Evolutionary conservation across 2,329 filamentous ascomycete species (phyloP).

Genomic region (Aaosphaeria pasadenensis): DNA sequence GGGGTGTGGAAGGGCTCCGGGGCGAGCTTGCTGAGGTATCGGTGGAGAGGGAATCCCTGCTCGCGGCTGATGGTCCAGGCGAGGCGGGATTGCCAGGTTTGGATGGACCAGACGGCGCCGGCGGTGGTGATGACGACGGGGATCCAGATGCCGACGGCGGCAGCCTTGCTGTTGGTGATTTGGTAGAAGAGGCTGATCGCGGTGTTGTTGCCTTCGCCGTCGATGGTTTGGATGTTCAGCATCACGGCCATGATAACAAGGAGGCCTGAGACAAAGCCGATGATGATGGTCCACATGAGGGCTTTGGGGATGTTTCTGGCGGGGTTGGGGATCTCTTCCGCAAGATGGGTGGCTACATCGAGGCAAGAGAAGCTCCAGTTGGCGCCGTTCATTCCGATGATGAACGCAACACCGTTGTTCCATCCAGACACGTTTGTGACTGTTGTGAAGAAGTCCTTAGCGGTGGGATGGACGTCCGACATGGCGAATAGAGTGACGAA

Average conservation of each 20-base stretch:
- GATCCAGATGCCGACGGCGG: neutral
- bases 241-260: neutral
- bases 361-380: conserved; percentile 60
- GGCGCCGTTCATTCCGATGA: conserved; percentile 64
- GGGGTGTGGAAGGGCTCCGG: neutral
- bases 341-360: conserved; percentile 55
- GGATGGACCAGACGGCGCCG: neutral
- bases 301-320: conserved; percentile 26
- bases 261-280: conserved; percentile 14
- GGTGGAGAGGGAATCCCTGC: neutral
- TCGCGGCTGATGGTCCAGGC: neutral
- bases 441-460: conserved; percentile 40
- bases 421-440: conserved; percentile 42
- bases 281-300: conserved; percentile 20
- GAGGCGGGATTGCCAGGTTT: neutral
- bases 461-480: conserved; percentile 38
- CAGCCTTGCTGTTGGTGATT: neutral
- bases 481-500: conserved; percentile 52
- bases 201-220: neutral
- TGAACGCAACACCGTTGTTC: conserved; percentile 56
- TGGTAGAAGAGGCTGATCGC: neutral
- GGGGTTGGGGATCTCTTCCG: conserved; percentile 44
- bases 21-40: neutral
- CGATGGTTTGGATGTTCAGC: neutral
- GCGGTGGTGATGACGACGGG: neutral